phyloP scores from a whole-genome alignment of 257 asterid species.

The Fraxinus quadrangulata region DNA sequence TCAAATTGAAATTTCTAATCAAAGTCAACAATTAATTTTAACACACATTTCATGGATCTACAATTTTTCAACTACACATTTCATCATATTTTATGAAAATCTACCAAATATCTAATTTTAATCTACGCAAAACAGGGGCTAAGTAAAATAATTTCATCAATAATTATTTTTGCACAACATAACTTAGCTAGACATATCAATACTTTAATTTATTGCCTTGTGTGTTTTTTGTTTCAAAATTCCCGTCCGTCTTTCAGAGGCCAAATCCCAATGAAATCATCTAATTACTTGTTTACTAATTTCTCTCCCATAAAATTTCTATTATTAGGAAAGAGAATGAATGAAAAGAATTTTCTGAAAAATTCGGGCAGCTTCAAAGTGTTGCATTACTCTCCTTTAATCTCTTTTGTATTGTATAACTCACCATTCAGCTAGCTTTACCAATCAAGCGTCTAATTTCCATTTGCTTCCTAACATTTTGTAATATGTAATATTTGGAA shows the following conservation, averaged over 20 bases:
- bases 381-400: background rate
- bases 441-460: background rate
- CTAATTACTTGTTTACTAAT: background rate
- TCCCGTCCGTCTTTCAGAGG: background rate
- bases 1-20: no score
- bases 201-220: background rate
- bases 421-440: background rate
- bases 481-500: background rate
- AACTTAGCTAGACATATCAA: background rate
- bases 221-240: constrained; percentile 1
- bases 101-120: no score
- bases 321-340: background rate
- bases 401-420: background rate
- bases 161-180: background rate
- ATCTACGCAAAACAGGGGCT: no score
- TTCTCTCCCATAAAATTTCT: background rate
- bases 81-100: no score
- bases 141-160: background rate
- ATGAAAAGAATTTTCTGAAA: background rate
- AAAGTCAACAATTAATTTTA: no score
- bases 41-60: no score
- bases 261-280: background rate
- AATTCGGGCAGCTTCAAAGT: background rate
- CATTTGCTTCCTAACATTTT: background rate
- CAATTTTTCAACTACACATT: no score